A percentile compares a stretch with the other conserved stretches of the same genome.
phyloP scores from a whole-genome alignment of 1,139 yeast species.

The Pichia sp. region DNA sequence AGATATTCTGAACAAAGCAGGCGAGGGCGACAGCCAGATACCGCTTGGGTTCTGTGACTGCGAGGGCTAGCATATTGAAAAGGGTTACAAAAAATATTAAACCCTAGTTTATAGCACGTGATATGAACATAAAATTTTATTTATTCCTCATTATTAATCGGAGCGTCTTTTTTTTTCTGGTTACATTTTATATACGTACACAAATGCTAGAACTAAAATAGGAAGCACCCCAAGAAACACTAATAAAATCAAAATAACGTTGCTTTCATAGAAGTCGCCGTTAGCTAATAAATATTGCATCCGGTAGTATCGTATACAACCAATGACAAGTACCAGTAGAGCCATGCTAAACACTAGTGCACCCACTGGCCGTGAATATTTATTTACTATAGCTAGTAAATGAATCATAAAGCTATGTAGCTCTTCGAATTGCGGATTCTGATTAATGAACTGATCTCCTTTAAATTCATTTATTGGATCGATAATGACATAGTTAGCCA shows the following conservation, averaged over 20 bases:
- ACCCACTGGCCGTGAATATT: conserved; percentile 6
- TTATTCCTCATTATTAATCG: no score
- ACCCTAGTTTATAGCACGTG: conserved; percentile 13
- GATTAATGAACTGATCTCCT: background rate
- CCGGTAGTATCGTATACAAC: conserved; percentile 6
- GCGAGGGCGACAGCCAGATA: no score
- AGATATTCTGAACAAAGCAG: no score
- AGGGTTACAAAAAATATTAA: conserved; percentile 1
- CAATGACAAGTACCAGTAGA: conserved; percentile 2
- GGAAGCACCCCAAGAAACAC: conserved; percentile 1
- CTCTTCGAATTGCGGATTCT: no score
- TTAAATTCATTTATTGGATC: conserved; percentile 11
- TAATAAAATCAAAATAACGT: conserved; percentile 1
- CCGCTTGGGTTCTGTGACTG: no score
- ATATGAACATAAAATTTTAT: no score
- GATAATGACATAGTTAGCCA: conserved; percentile 34
- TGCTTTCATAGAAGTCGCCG: conserved; percentile 11
- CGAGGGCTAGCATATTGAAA: no score
- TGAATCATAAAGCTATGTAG: background rate
- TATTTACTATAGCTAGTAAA: conserved; percentile 1
- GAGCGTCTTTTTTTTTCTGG: no score
- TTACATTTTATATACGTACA: conserved; percentile 1
- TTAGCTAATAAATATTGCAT: conserved; percentile 3
- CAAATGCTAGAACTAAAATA: conserved; percentile 3
- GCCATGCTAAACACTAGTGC: conserved; percentile 1